These are phyloP conservation scores for Sphaceloma murrayae DNA, from an alignment of 2,329 filamentous ascomycete species.

Conservation along the genomic window DNA sequence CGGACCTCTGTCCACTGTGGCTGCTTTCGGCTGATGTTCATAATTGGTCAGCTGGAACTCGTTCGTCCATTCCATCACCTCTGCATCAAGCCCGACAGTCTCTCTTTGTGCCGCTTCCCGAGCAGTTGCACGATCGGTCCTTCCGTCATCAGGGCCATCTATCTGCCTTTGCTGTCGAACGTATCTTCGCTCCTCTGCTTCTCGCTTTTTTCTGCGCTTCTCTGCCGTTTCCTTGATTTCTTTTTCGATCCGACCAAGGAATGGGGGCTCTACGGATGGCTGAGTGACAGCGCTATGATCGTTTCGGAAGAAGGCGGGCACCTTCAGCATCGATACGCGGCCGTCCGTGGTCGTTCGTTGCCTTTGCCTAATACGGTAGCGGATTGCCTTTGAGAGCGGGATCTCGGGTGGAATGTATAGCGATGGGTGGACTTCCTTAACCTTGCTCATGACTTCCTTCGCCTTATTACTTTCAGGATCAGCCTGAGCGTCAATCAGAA, in stretches of 20 bases:
- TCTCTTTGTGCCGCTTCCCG: too few species aligned
- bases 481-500: slow-evolving; percentile 42
- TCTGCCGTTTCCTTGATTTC: slow-evolving; percentile 18
- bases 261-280: neutral
- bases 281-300: slow-evolving; percentile 14
- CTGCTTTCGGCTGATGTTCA: slow-evolving; percentile 19
- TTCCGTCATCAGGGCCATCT: too few species aligned
- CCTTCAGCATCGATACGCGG: too few species aligned
- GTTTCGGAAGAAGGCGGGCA: slow-evolving; percentile 22
- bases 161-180: slow-evolving; percentile 17
- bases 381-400: neutral
- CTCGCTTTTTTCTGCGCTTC: slow-evolving; percentile 14
- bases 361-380: slow-evolving; percentile 6
- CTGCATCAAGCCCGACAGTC: slow-evolving; percentile 19
- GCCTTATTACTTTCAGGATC: slow-evolving; percentile 38
- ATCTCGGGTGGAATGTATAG: slow-evolving; percentile 34
- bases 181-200: slow-evolving; percentile 12
- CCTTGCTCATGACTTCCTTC: slow-evolving; percentile 39
- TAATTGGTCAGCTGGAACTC: slow-evolving; percentile 22
- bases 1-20: slow-evolving; percentile 18
- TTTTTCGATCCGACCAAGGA: slow-evolving; percentile 19
- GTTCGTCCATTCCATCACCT: slow-evolving; percentile 9
- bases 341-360: neutral
- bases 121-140: too few species aligned
- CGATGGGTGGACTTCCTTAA: slow-evolving; percentile 33